Conservation (phyloP, 805 yeast genomes). For the Vanderwaltozyma tropicalis region DNA sequence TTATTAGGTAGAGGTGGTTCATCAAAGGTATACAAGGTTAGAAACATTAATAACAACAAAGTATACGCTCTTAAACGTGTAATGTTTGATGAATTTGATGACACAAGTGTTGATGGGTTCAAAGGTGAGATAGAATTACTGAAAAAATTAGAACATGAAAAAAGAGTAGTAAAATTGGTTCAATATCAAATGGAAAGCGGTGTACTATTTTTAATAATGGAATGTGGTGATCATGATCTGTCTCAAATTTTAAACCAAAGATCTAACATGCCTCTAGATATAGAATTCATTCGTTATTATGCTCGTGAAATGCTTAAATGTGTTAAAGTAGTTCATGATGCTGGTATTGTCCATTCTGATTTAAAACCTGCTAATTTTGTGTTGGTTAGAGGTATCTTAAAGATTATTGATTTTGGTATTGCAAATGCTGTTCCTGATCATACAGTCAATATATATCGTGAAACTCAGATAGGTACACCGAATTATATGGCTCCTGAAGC, state of each 20-base stretch:
- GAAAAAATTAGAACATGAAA: slow-evolving; percentile 44
- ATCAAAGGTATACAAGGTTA: slow-evolving; percentile 79
- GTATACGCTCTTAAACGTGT: slow-evolving; percentile 76
- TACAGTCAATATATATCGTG: slow-evolving; percentile 81
- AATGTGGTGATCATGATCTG: slow-evolving; percentile 86
- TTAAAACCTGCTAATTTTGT: slow-evolving; percentile 64
- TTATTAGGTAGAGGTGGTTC: slow-evolving; percentile 86
- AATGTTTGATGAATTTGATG: slow-evolving; percentile 70
- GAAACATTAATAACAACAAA: slow-evolving; percentile 43
- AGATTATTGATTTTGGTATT: slow-evolving; percentile 90
- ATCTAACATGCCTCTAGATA: slow-evolving; percentile 42
- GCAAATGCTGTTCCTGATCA: slow-evolving; percentile 92
- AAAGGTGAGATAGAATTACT: slow-evolving; percentile 83
- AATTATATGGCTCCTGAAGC: slow-evolving; percentile 98
- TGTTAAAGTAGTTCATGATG: slow-evolving; percentile 76
- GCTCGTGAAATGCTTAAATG: slow-evolving; percentile 71
- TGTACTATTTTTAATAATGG: slow-evolving; percentile 71
- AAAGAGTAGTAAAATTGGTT: slow-evolving; percentile 66
- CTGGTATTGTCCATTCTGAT: slow-evolving; percentile 79
- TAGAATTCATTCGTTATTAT: slow-evolving; percentile 71
- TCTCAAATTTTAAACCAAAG: slow-evolving; percentile 67
- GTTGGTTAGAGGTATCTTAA: slow-evolving; percentile 72
- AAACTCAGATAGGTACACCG: slow-evolving; percentile 89
- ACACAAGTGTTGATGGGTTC: slow-evolving; percentile 60
- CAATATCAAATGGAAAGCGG: slow-evolving; percentile 64